Evolutionary conservation across 2,329 filamentous ascomycete species (phyloP).

Genomic region (Cladosporium sp.): DNA sequence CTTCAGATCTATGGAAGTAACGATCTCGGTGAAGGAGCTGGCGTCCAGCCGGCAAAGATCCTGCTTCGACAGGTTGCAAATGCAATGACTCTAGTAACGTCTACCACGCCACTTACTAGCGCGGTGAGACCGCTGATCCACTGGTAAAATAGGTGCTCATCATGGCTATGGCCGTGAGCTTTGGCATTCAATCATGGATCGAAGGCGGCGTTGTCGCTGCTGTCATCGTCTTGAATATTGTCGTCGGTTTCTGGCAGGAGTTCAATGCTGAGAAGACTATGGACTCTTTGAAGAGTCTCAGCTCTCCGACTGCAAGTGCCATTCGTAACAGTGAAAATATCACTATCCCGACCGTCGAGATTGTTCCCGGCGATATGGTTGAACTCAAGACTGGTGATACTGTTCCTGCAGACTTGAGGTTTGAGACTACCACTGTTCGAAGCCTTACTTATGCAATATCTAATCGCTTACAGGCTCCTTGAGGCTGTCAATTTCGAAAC

Average conservation of each 20-base stretch:
- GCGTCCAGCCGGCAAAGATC: constrained; percentile 67
- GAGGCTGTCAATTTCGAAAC: constrained; percentile 58
- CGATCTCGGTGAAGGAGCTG: constrained; percentile 65
- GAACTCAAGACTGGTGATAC: constrained; percentile 46
- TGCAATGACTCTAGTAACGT: constrained; percentile 61
- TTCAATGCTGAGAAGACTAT: constrained; percentile 48
- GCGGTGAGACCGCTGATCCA: constrained; percentile 14
- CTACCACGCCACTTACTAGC: constrained; percentile 2
- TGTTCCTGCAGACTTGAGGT: constrained; percentile 49
- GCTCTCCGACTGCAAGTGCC: constrained; percentile 44
- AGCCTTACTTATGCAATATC: not conserved
- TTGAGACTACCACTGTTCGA: constrained; percentile 46
- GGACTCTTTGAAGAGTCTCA: constrained; percentile 44
- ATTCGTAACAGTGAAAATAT: constrained; percentile 43
- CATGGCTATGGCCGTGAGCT: constrained; percentile 46
- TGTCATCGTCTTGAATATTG: constrained; percentile 44
- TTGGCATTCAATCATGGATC: constrained; percentile 45
- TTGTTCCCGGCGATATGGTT: constrained; percentile 47
- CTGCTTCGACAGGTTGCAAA: constrained; percentile 69
- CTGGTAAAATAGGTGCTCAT: constrained; percentile 39
- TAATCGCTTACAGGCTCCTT: constrained; percentile 27
- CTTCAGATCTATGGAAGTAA: constrained; percentile 64
- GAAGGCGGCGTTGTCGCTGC: constrained; percentile 45
- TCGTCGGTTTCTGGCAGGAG: constrained; percentile 46
- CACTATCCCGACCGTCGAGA: constrained; percentile 38